A percentile compares a stretch with the other conserved stretches of the same genome.
These are phyloP conservation scores for Tulasnella sp. DNA, from an alignment of 768 basidiomycete genomes.

Conservation along the genomic window DNA sequence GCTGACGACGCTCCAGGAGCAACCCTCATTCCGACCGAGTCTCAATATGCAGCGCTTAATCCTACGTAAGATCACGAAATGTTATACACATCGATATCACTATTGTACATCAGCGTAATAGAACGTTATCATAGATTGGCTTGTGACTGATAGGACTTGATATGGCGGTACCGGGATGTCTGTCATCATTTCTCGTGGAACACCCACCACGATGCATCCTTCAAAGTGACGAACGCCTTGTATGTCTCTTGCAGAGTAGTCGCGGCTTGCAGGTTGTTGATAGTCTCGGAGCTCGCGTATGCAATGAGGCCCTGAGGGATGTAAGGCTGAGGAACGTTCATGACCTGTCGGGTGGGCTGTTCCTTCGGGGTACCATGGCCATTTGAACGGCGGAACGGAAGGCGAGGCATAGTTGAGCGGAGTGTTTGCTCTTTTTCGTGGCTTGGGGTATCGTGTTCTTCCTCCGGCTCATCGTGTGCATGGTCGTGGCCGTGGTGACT, in stretches of 20 bases:
- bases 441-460: not conserved
- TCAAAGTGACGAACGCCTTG: not conserved
- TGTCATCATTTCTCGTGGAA: not conserved
- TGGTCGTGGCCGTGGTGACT: not conserved
- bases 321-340: not conserved
- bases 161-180: not conserved
- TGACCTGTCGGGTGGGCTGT: not conserved
- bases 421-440: not conserved
- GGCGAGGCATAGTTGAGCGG: not conserved
- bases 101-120: not conserved
- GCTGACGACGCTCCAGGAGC: slow-evolving; percentile 37
- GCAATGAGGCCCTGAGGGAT: not conserved
- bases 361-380: not conserved
- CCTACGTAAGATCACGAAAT: not conserved
- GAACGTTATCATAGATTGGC: not conserved
- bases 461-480: not conserved
- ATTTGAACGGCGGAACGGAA: not conserved
- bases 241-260: not conserved
- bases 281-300: not conserved
- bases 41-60: not conserved
- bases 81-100: not conserved
- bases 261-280: not conserved
- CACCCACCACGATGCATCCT: not conserved
- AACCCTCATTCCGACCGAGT: not conserved
- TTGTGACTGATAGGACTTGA: not conserved